Base-by-base conservation (phyloP, 2,329 filamentous ascomycete genomes). In the Pestalotiopsis sp. region DNA sequence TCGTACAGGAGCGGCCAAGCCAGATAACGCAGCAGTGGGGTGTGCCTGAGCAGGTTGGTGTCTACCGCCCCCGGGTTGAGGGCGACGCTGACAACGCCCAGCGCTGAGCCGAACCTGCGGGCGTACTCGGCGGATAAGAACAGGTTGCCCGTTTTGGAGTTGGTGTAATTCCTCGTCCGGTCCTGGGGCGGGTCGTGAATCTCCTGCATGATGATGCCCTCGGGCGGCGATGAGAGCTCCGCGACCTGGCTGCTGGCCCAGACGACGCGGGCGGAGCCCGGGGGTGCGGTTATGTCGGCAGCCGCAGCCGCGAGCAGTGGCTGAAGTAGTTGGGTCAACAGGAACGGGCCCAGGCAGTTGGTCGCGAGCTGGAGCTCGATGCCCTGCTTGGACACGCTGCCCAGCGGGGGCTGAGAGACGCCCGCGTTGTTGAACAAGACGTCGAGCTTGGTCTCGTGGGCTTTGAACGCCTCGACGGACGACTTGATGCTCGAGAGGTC, bases 351-450 rank as follows among this genome's bases (percentile, higher is more conserved):
- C 3, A 77, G 66, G 27, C 27, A 67, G 60, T 77, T 76, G 45
- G 70, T 70, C 9, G 71, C 74, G 11, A 75, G 70, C 57, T 76
- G 73, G 56, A 74, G 68, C 64, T 71, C 74, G 63, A 74, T 73
- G 27, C 74, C 72, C 65, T 76, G 75, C 20, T 76, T 72, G 17
- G 77, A 77, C 69, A 74, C 77, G 39, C 74, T 76, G 4, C 74
- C 77, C 17, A 36, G 31, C 68, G 76, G 4, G 77, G 76, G 1
- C 69, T 69, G 75, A 81, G 80, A 20, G 31, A 81, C 72, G 4
- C 74, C 80, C 0, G 80, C 79, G 72, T 82, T 82, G 68, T 82
- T 77, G 68, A 77, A 75, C 31, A 82, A 68, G 7, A 79, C 75
- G 69, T 81, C 78, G 4, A 82, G 70, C 17, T 76, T 68, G 45